A percentile compares a stretch with the other conserved stretches of the same genome.
These are phyloP conservation scores for Neoboletus magnificus DNA, from an alignment of 768 basidiomycete genomes.

Conservation along the genomic window DNA sequence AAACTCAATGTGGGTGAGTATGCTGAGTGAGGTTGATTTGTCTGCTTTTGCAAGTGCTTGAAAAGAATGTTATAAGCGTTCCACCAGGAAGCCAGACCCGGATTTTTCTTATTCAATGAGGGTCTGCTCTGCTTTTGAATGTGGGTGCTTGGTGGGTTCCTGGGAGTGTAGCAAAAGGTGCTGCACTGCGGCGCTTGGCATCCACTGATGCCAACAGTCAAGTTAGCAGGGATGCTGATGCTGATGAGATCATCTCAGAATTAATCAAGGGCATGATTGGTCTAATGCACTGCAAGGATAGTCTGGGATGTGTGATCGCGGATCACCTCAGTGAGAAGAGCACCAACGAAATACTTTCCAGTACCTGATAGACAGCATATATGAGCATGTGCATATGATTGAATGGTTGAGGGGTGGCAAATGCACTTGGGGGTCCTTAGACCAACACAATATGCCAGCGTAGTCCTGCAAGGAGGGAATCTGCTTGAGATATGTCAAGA, in stretches of 20 bases:
- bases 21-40: slow-evolving; percentile 5
- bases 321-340: slow-evolving; percentile 58
- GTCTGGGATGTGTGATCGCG: slow-evolving; percentile 45
- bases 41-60: slow-evolving; percentile 21
- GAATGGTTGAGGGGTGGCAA: neutral
- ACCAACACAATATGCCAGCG: slow-evolving; percentile 57
- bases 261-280: slow-evolving; percentile 73
- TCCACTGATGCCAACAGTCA: slow-evolving; percentile 57
- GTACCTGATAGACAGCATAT: slow-evolving; percentile 45
- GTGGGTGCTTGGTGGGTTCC: slow-evolving; percentile 14
- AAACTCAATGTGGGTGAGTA: slow-evolving; percentile 51
- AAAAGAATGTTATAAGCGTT: slow-evolving; percentile 33
- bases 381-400: neutral
- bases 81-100: slow-evolving; percentile 7
- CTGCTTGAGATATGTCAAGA: slow-evolving; percentile 52
- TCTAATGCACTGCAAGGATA: slow-evolving; percentile 70
- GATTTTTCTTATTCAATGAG: slow-evolving; percentile 40
- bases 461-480: slow-evolving; percentile 49
- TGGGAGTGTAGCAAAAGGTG: slow-evolving; percentile 46
- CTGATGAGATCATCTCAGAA: slow-evolving; percentile 60
- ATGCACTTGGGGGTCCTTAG: slow-evolving; percentile 68
- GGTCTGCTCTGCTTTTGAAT: slow-evolving; percentile 37
- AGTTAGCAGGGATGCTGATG: slow-evolving; percentile 50
- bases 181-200: slow-evolving; percentile 50
- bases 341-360: slow-evolving; percentile 72